A percentile compares a stretch with the other conserved stretches of the same genome.
These are phyloP conservation scores for Mucor ambiguus DNA, from an alignment of 371 early-diverging fungal genomes.

Conservation along the genomic window DNA sequence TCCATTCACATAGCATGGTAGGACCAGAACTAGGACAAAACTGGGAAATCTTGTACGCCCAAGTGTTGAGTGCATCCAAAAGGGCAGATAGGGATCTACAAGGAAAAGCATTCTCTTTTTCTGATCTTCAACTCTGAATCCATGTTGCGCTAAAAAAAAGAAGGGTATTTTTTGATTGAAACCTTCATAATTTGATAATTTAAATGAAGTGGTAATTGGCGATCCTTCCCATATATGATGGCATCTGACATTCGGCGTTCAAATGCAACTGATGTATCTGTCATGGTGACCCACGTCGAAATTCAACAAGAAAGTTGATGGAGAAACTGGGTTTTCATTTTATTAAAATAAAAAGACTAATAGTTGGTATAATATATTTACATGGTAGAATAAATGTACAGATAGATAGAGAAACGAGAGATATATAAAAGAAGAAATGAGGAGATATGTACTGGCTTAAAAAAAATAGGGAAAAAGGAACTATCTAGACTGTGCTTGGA, in stretches of 20 bases:
- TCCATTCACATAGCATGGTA: not conserved
- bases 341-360: not conserved
- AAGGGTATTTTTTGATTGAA: not conserved
- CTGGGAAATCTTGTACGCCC: conserved; percentile 5
- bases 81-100: not conserved
- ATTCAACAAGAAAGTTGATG: not conserved
- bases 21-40: not conserved
- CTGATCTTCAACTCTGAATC: not conserved
- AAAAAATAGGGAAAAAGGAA: not conserved
- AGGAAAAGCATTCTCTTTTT: not conserved
- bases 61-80: not conserved
- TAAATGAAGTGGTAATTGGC: not conserved
- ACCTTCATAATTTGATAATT: not conserved
- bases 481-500: not conserved
- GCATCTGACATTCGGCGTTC: not conserved
- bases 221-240: not conserved
- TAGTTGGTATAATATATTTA: not conserved
- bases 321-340: not conserved
- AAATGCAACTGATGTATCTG: not conserved
- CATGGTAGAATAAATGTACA: conserved; percentile 1
- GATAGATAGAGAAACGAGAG: not conserved
- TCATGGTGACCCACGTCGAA: conserved; percentile 8
- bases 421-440: not conserved
- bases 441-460: not conserved
- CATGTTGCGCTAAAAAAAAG: not conserved